Evolutionary conservation across 805 yeast species (phyloP), one percentile per base, ranked within the genome.

Genomic region (Nakazawaea wickerhamii): DNA sequence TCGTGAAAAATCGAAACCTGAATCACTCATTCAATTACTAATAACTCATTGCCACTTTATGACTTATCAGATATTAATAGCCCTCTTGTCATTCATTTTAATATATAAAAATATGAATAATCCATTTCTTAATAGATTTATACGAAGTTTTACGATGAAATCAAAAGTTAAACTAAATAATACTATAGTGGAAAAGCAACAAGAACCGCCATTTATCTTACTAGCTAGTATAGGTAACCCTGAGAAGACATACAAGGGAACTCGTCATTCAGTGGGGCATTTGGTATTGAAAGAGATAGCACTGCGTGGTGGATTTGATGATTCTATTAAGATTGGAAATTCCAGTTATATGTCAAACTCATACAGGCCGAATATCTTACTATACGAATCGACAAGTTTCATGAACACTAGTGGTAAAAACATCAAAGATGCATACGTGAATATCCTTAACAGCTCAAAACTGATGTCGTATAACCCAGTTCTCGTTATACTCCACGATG

Each of bases 191-290:
- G 23, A n/a, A 9, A 31, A 31, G 13, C 10, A 14, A 17, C 30
- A 17, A 9, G 50, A 52, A 18, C 58, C 58, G 2, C 55, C 59
- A 5, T 41, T 59, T 28, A 17, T 61, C n/a, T 41, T 63, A 48
- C 43, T 67, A 5, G 73, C 78, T 3, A 79, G 87, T 0, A 62
- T 88, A 2, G 96, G 96, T 1, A 88, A 88, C 53, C 95, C 95
- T 0, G 85, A 80, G 43, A 70, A 77, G 0, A 60, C 67, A 38
- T 85, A 72, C 51, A 60, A 61, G 6, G 67, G 68, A 5, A 84
- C 95, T 0, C 65, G 95, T 27, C 96, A 88, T 55, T 86, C 82
- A 46, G 86, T 81, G 0, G 96, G 95, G 1, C 85, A 84, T 48
- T 56, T 70, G 38, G 56, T 79, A 28, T 61, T 79, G 30, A 65